Conservation (phyloP, 2,329 filamentous ascomycete species). For the Penicillium sp. region DNA sequence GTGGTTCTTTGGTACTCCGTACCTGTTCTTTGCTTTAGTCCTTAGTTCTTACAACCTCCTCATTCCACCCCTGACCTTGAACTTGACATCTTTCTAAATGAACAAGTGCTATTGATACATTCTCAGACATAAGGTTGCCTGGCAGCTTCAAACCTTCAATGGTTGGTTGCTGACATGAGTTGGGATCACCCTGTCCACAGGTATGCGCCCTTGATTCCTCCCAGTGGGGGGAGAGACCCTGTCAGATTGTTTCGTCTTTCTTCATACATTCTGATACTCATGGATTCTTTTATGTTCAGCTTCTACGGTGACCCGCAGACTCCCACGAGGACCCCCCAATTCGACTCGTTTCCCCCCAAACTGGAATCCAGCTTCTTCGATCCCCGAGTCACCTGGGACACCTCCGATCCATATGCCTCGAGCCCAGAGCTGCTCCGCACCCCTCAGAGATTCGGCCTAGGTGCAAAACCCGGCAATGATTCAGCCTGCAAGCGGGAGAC, state of each 20-base stretch:
- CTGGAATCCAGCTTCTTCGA: slow-evolving; percentile 51
- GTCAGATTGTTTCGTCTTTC: slow-evolving; percentile 4
- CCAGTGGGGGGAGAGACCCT: slow-evolving; percentile 17
- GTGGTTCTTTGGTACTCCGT: neutral
- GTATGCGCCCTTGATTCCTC: slow-evolving; percentile 32
- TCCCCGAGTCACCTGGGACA: slow-evolving; percentile 49
- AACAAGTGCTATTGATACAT: slow-evolving; percentile 8
- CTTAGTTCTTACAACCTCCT: neutral
- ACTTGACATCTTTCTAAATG: neutral
- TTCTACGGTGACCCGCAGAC: slow-evolving; percentile 52
- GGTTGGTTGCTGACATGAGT: slow-evolving; percentile 49
- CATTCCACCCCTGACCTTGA: neutral
- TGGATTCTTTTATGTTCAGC: slow-evolving; percentile 39
- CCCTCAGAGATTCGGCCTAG: slow-evolving; percentile 41
- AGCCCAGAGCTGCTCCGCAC: slow-evolving; percentile 48
- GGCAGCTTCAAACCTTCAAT: slow-evolving; percentile 37
- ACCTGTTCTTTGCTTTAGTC: slow-evolving; percentile 5
- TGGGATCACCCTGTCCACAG: slow-evolving; percentile 50
- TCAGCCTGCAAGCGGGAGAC: slow-evolving; percentile 25
- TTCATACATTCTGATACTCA: slow-evolving; percentile 26
- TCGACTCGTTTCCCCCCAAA: slow-evolving; percentile 46
- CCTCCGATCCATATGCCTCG: slow-evolving; percentile 49
- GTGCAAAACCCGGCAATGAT: slow-evolving; percentile 17
- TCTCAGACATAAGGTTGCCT: slow-evolving; percentile 33
- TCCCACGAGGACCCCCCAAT: slow-evolving; percentile 47